Evolutionary conservation across 805 yeast genomes (phyloP).

Genomic region (Yarrowia sp.): DNA sequence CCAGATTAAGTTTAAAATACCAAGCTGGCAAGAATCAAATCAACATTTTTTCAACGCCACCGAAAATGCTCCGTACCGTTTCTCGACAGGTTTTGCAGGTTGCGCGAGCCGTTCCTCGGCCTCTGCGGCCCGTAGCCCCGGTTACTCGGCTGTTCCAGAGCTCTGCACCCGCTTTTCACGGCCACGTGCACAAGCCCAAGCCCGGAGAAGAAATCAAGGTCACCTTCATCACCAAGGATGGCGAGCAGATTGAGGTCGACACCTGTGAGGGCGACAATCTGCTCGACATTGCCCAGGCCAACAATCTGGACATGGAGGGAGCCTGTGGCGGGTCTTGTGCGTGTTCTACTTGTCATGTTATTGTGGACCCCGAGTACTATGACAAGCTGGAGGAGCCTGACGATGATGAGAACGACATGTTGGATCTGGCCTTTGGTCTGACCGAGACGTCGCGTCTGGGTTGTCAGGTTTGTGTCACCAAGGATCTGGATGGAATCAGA

Average conservation of each 20-base stretch:
- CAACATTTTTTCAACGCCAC: neutral
- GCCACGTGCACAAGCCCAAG: constrained; percentile 84
- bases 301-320: constrained; percentile 89
- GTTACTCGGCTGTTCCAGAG: neutral
- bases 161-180: constrained; percentile 48
- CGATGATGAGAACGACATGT: constrained; percentile 98
- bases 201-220: constrained; percentile 89
- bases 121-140: neutral
- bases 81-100: neutral
- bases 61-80: neutral
- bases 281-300: constrained; percentile 90
- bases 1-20: neutral
- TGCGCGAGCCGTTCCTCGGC: neutral
- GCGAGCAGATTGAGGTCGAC: constrained; percentile 73
- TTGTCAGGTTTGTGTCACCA: constrained; percentile 86
- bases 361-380: constrained; percentile 91
- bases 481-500: constrained; percentile 86
- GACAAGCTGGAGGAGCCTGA: constrained; percentile 91
- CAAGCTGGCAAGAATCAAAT: neutral
- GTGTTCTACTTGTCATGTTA: constrained; percentile 95
- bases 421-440: constrained; percentile 93
- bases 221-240: constrained; percentile 90
- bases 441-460: constrained; percentile 96
- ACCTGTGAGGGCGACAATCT: constrained; percentile 90
- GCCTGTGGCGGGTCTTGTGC: constrained; percentile 99